Base-by-base conservation (phyloP, 2,329 filamentous ascomycete genomes). In the Zasmidium cellare region DNA sequence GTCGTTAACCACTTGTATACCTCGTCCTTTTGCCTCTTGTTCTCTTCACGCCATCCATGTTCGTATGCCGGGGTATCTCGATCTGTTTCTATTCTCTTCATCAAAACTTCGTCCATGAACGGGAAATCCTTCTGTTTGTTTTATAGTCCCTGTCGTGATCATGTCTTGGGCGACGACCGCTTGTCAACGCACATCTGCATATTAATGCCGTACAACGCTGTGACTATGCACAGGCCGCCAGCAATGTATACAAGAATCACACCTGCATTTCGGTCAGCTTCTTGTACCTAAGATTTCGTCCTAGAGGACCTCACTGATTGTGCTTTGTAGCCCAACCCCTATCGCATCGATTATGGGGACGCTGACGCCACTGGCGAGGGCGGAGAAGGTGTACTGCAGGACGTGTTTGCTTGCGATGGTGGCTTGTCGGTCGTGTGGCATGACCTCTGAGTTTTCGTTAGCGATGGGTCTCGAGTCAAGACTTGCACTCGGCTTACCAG, bases 401-500 rank as follows among this genome's bases (percentile, higher is more conserved):
- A 90, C 84, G 71, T 91, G 92, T 71, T 92, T 92, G 0, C 87
- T 87, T 0, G 89, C 88, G 64, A 65, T 64, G 14, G 91, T 87
- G 68, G 92, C 88, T 2, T 87, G 84, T 35, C 86, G 84, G 23
- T 82, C 78, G 0, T 80, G 79, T 60, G 87, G 88, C 85, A 91
- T 89, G 14, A 92, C 88, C 71, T 93, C 89, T 56, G 51, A 14
- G 19, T 9, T 46, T 46, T 41, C 31, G 25, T 3, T 22, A 25
- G 12, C 9, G 23, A 44, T 24, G 25, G 11, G 25, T 28, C 11
- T 5, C 25, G 25, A 28, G n/a, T n/a, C n/a, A n/a, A n/a, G n/a
- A 28, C 6, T 28, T 28, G 25, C 11, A 11, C n/a, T 9, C 20
- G 9, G 55, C 58, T 45, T 53, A 52, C 55, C 53, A 31, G 92